These are phyloP conservation scores for Amanita muscaria DNA, from an alignment of 768 basidiomycete species.

Conservation along the genomic window DNA sequence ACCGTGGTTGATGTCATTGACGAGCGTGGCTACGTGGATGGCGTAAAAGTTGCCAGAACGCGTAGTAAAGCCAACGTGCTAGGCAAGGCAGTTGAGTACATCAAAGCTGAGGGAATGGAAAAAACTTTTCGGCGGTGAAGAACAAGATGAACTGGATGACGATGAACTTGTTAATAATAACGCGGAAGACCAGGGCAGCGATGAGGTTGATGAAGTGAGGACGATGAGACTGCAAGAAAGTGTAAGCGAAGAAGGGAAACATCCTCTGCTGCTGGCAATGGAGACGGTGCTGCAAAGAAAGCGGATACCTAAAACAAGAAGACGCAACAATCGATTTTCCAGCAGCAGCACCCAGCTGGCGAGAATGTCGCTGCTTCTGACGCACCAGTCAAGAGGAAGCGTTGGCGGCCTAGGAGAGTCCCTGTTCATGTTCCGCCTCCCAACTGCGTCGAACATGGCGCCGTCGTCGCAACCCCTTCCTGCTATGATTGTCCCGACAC, in stretches of 20 bases:
- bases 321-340: too few relatives aligned
- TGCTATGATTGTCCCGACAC: constrained; percentile 5
- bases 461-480: constrained; percentile 9
- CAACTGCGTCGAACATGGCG: constrained; percentile 19
- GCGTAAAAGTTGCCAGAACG: constrained; percentile 87
- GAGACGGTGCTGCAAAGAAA: too few relatives aligned
- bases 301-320: too few relatives aligned
- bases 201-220: constrained; percentile 41
- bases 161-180: constrained; percentile 43
- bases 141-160: constrained; percentile 58
- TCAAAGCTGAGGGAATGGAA: constrained; percentile 79
- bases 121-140: constrained; percentile 65
- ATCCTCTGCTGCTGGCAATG: constrained; percentile 30
- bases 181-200: constrained; percentile 50
- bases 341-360: background rate
- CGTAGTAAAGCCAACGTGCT: constrained; percentile 87
- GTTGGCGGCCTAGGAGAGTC: constrained; percentile 74
- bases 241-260: constrained; percentile 55
- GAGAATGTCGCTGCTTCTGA: constrained; percentile 3
- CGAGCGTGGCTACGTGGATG: constrained; percentile 79
- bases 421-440: constrained; percentile 35
- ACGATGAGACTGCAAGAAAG: constrained; percentile 37
- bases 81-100: constrained; percentile 88
- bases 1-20: constrained; percentile 54
- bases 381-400: constrained; percentile 69